Evolutionary conservation across 139 green algal species (phyloP), one percentile per base, ranked within the genome.

Genomic region (Chlorella sorokiniana): DNA sequence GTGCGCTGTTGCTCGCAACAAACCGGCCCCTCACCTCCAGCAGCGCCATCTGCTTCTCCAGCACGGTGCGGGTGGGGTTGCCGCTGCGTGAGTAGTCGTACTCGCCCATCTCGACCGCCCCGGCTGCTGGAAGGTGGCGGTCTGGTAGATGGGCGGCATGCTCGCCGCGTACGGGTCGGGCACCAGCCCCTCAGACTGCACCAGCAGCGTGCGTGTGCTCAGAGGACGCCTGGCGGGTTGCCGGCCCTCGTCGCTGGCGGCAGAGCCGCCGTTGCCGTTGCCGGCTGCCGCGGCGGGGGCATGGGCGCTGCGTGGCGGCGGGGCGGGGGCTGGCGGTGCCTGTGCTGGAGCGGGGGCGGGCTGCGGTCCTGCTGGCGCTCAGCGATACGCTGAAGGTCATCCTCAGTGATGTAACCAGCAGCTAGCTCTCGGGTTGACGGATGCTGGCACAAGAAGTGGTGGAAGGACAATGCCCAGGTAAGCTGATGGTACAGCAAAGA

Each of bases 21-120:
- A 37, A 1, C 20, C 37, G 35, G n/a, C 29, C 20, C 31, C 64
- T n/a, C 45, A 86, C 88, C 83, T 99, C 96, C 31, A 99, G 81
- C 18, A 88, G 86, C 3, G 96, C 95, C 79, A 98, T 91, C 79
- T 97, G 90, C 10, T 88, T 82, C 84, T 94, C 90, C 31, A 95
- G 81, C 69, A 87, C 87, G 3, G 84, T 88, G 59, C 97, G 81
- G 0, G 97, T 99, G 38, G 97, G 97, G 88, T 99, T 99, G 48
- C 97, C 97, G 38, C 86, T 95, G 78, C 97, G 93, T 1, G 94
- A 97, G 94, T 99, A 99, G 88, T 99, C 97, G 84, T 99, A 99
- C 23, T 88, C 83, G 0, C 95, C 95, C 59, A 87, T 91, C 33
- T 94, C 91, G 14, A 91, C 96, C 7, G 96, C 93, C 72, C 89